These are phyloP conservation scores for Actinomucor elegans DNA, from an alignment of 371 early-diverging fungal species.

Conservation along the genomic window DNA sequence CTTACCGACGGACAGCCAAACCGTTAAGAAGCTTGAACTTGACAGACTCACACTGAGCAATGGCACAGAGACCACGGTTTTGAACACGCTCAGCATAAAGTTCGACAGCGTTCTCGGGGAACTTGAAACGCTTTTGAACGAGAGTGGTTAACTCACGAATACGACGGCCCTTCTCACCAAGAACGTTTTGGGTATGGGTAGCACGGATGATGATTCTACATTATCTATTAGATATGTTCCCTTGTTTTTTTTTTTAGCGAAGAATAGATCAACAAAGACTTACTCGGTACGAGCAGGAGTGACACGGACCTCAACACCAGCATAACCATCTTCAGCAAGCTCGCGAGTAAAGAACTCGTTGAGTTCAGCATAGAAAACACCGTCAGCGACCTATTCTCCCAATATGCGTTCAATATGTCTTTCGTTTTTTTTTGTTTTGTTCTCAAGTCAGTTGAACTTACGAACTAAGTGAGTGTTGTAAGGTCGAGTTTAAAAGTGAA, in stretches of 20 bases:
- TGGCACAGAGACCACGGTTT: constrained; percentile 98
- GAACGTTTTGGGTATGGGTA: constrained; percentile 96
- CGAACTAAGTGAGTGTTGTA: too few relatives aligned
- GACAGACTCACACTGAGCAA: constrained; percentile 99
- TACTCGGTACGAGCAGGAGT: constrained; percentile 97
- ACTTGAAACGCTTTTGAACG: constrained; percentile 98
- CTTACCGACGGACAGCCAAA: constrained; percentile 90
- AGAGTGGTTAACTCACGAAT: constrained; percentile 98
- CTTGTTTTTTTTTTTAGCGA: not conserved
- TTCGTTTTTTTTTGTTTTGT: too few relatives aligned
- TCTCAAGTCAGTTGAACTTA: constrained; percentile 34
- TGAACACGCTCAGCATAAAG: constrained; percentile 98
- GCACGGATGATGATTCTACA: constrained; percentile 98
- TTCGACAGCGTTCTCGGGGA: constrained; percentile 97
- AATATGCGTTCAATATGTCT: too few relatives aligned
- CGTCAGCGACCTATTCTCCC: constrained; percentile 95
- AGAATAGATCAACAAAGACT: constrained; percentile 3
- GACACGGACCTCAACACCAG: constrained; percentile 98
- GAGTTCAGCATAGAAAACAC: constrained; percentile 99
- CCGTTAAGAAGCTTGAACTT: constrained; percentile 96
- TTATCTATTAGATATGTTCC: too few relatives aligned
- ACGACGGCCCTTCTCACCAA: constrained; percentile 98
- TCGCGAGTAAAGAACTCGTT: constrained; percentile 98
- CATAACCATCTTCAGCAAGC: constrained; percentile 88
- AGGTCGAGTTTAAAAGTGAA: too few relatives aligned